Evolutionary conservation across 2,329 filamentous ascomycete genomes (phyloP).

Genomic region (Aspergillus neotritici): DNA sequence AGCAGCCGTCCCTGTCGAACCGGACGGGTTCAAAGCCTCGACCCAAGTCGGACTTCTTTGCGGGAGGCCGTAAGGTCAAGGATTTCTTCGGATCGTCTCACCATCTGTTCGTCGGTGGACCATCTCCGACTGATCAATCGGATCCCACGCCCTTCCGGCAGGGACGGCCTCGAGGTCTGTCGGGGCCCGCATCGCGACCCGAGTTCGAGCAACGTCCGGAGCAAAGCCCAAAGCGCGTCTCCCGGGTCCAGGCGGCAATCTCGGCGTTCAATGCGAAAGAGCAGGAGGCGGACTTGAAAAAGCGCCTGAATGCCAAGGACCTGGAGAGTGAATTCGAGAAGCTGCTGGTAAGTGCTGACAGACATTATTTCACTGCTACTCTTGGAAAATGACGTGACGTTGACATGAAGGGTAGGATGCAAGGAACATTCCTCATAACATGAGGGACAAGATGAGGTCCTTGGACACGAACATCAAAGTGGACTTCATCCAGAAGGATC

Average conservation of each 20-base stretch:
- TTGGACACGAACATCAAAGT: slow-evolving; percentile 86
- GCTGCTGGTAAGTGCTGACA: slow-evolving; percentile 47
- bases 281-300: slow-evolving; percentile 41
- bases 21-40: slow-evolving; percentile 38
- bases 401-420: slow-evolving; percentile 55
- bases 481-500: slow-evolving; percentile 89
- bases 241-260: slow-evolving; percentile 60
- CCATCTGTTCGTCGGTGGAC: slow-evolving; percentile 22
- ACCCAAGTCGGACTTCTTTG: slow-evolving; percentile 49
- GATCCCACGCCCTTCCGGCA: slow-evolving; percentile 14
- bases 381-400: too few relatives aligned
- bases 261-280: slow-evolving; percentile 55
- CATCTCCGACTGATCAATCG: slow-evolving; percentile 6
- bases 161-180: slow-evolving; percentile 22
- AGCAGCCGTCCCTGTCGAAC: slow-evolving; percentile 42
- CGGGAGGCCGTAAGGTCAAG: slow-evolving; percentile 37
- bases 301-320: slow-evolving; percentile 46
- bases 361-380: neutral
- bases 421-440: slow-evolving; percentile 87
- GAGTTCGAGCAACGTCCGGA: slow-evolving; percentile 24
- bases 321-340: slow-evolving; percentile 60
- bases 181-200: slow-evolving; percentile 32
- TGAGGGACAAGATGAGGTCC: slow-evolving; percentile 90
- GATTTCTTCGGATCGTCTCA: slow-evolving; percentile 27
- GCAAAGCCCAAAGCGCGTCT: slow-evolving; percentile 43